Evolutionary conservation across 2,329 filamentous ascomycete species (phyloP).

Genomic region (Parastagonospora nodorum): DNA sequence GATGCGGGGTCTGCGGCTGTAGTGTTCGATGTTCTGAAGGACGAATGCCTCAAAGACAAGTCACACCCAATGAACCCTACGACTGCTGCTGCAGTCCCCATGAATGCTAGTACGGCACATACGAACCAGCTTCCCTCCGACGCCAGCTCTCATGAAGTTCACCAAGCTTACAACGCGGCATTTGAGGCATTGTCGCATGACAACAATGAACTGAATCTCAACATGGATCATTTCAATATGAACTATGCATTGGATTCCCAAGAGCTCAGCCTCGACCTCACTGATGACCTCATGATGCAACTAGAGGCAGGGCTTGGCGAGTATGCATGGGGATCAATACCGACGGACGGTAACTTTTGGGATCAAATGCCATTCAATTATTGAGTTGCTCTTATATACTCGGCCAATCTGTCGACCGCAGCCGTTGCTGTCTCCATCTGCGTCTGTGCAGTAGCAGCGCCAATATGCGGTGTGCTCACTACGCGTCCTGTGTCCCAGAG

Average conservation of each 20-base stretch:
- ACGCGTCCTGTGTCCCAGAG: conserved; percentile 52
- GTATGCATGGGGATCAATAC: conserved; percentile 37
- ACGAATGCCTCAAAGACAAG: conserved; percentile 17
- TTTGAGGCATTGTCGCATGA: not conserved
- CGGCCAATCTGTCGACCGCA: conserved; percentile 37
- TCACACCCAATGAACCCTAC: too few species aligned
- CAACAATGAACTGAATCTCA: not conserved
- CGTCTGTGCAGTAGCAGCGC: conserved; percentile 50
- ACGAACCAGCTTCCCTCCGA: not conserved
- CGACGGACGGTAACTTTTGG: conserved; percentile 10
- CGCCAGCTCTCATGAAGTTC: not conserved
- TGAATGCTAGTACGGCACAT: not conserved
- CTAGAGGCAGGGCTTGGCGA: conserved; percentile 41
- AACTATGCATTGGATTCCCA: not conserved
- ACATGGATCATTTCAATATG: not conserved
- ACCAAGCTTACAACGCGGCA: not conserved
- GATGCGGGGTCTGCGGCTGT: conserved; percentile 32
- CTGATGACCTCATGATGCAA: conserved; percentile 21
- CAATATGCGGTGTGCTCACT: conserved; percentile 57
- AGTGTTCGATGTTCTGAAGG: conserved; percentile 33
- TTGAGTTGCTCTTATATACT: conserved; percentile 14
- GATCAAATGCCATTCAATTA: conserved; percentile 8
- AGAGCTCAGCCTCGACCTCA: conserved; percentile 6
- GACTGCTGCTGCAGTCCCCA: not conserved
- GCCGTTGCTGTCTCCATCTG: conserved; percentile 45